Evolutionary conservation across 805 yeast genomes (phyloP).

Genomic region (Maudiozyma serrabonitensis): DNA sequence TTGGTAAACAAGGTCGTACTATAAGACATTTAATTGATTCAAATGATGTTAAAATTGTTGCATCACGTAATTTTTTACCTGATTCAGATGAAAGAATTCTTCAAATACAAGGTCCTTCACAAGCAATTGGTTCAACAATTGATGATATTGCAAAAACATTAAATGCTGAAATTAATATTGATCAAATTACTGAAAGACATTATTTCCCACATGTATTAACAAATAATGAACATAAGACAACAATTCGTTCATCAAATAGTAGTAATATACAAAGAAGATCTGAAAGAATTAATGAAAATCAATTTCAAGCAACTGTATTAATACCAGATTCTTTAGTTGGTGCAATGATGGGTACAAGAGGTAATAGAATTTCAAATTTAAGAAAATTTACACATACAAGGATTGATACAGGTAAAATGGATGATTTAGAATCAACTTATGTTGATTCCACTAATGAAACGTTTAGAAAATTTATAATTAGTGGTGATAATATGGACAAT

Average conservation of each 20-base stretch:
- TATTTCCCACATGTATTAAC: slow-evolving; percentile 50
- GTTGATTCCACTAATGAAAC: slow-evolving; percentile 27
- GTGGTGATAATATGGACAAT: slow-evolving; percentile 37
- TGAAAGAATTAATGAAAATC: neutral
- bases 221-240: neutral
- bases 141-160: slow-evolving; percentile 34
- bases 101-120: slow-evolving; percentile 71
- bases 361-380: slow-evolving; percentile 76
- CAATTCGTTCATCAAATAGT: neutral
- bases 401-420: slow-evolving; percentile 43
- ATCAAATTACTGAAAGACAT: slow-evolving; percentile 34
- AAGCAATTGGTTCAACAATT: slow-evolving; percentile 49
- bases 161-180: slow-evolving; percentile 11
- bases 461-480: slow-evolving; percentile 52
- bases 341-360: slow-evolving; percentile 76
- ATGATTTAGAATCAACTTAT: slow-evolving; percentile 56
- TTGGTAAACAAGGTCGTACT: slow-evolving; percentile 71
- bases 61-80: slow-evolving; percentile 73
- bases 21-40: slow-evolving; percentile 55
- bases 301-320: slow-evolving; percentile 5
- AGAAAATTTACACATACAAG: slow-evolving; percentile 67
- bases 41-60: slow-evolving; percentile 64
- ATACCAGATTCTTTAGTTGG: slow-evolving; percentile 79
- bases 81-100: slow-evolving; percentile 77
- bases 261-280: neutral